Percentiles rank a stretch among this genome's conserved stretches.
Conservation (phyloP, 768 basidiomycete genomes). For the Russula compacta region DNA sequence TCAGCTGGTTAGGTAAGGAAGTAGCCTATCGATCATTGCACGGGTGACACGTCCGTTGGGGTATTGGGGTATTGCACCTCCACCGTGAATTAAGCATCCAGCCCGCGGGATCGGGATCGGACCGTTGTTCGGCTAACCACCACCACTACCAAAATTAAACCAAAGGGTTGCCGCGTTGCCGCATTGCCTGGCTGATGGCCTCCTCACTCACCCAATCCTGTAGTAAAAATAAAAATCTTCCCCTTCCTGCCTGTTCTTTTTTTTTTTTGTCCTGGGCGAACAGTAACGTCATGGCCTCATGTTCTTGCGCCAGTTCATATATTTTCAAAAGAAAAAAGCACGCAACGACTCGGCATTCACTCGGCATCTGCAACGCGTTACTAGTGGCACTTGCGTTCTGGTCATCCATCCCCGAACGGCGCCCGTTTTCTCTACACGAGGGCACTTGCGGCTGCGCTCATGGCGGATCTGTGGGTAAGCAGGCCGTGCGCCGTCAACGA, state of each 20-base stretch:
- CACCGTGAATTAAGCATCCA: background rate
- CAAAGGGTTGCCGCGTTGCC: background rate
- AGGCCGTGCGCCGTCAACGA: background rate
- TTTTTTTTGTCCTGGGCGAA: background rate
- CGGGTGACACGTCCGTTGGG: background rate
- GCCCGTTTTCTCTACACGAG: background rate
- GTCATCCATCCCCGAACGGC: background rate
- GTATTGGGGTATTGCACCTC: too few relatives aligned
- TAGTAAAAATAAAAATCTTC: background rate
- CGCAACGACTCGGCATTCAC: background rate
- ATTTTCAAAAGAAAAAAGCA: background rate
- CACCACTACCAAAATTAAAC: background rate
- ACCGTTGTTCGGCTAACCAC: background rate
- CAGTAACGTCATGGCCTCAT: background rate
- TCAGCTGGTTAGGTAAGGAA: background rate
- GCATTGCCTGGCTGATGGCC: background rate
- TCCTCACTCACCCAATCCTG: background rate
- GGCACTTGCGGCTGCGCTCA: background rate
- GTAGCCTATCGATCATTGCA: background rate
- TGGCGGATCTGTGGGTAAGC: constrained; percentile 6
- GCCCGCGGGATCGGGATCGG: background rate
- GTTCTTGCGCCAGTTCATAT: background rate
- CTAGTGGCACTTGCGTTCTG: too few relatives aligned
- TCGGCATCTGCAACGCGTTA: background rate
- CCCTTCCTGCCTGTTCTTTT: background rate